phyloP scores from a whole-genome alignment of 495 filamentous ascomycete genomes.

The Amorphotheca resinae region DNA sequence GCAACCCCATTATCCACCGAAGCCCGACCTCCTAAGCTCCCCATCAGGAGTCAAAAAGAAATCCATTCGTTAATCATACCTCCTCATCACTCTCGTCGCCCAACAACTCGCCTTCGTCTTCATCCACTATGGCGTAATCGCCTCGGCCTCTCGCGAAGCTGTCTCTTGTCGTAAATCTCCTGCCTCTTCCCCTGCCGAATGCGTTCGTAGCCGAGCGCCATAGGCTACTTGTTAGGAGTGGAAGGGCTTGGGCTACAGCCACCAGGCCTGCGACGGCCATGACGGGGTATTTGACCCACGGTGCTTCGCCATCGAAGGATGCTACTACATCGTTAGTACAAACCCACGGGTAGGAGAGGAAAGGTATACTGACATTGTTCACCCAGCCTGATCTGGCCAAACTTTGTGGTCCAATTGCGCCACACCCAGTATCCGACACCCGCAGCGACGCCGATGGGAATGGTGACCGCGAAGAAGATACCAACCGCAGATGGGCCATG shows the following conservation, averaged over 20 bases:
- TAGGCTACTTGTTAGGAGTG: conserved; percentile 51
- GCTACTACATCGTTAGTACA: conserved; percentile 16
- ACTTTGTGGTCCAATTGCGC: conserved; percentile 75
- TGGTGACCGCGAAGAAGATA: conserved; percentile 77
- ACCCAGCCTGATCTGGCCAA: conserved; percentile 78
- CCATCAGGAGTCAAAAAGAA: no score
- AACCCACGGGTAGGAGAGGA: not conserved
- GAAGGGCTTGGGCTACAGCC: conserved; percentile 61
- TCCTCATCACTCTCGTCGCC: conserved; percentile 93
- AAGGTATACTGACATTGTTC: conserved; percentile 33
- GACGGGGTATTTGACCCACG: conserved; percentile 67
- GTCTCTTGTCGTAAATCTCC: conserved; percentile 69
- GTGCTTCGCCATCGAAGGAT: conserved; percentile 49
- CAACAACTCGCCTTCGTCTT: conserved; percentile 86
- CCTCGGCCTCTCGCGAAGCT: conserved; percentile 74
- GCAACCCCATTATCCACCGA: no score
- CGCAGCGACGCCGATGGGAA: conserved; percentile 55
- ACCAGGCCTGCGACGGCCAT: conserved; percentile 64
- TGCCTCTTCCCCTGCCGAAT: conserved; percentile 36
- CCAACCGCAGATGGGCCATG: conserved; percentile 57
- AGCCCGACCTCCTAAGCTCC: no score
- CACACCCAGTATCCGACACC: conserved; percentile 77
- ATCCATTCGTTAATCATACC: no score
- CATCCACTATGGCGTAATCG: conserved; percentile 77
- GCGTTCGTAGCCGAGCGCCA: conserved; percentile 46